Percentiles rank a stretch among this genome's conserved stretches.
Evolutionary conservation across 2,329 filamentous ascomycete genomes (phyloP).

Genomic region (Colletotrichum euphorbiae): DNA sequence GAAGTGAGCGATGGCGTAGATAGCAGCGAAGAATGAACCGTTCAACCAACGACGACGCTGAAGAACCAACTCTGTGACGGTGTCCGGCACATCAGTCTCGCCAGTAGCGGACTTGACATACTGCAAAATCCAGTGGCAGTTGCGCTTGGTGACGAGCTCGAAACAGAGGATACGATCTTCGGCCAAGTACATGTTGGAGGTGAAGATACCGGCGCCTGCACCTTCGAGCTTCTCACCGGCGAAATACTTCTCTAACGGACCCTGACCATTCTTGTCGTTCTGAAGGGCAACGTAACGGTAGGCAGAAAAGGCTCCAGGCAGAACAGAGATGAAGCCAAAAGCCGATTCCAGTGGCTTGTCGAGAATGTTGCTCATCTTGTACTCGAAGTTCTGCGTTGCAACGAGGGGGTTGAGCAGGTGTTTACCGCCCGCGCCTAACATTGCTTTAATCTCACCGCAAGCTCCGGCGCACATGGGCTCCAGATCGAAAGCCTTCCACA

Average conservation of each 20-base stretch:
- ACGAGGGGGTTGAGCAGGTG: slow-evolving; percentile 94
- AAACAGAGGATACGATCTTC: slow-evolving; percentile 99
- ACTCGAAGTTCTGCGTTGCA: slow-evolving; percentile 98
- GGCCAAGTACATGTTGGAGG: slow-evolving; percentile 98
- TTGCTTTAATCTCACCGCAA: slow-evolving; percentile 98
- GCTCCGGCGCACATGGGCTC: slow-evolving; percentile 98
- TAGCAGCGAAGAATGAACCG: slow-evolving; percentile 96
- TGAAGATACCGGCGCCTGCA: slow-evolving; percentile 94
- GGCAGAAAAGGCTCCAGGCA: slow-evolving; percentile 98
- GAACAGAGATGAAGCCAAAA: slow-evolving; percentile 96
- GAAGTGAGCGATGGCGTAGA: slow-evolving; percentile 95
- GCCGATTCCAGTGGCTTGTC: slow-evolving; percentile 98
- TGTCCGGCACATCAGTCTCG: slow-evolving; percentile 96
- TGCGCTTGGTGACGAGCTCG: slow-evolving; percentile 96
- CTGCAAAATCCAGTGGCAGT: slow-evolving; percentile 96
- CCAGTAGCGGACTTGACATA: slow-evolving; percentile 98
- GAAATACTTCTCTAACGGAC: slow-evolving; percentile 96
- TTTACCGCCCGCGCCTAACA: slow-evolving; percentile 86
- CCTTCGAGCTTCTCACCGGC: slow-evolving; percentile 94
- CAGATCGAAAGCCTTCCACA: slow-evolving; percentile 98
- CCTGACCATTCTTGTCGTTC: slow-evolving; percentile 94
- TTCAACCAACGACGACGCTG: slow-evolving; percentile 98
- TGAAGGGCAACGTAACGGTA: slow-evolving; percentile 95
- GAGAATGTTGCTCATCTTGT: slow-evolving; percentile 99
- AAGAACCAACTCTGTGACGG: slow-evolving; percentile 93